Percentiles rank a stretch among this genome's conserved stretches.
These are phyloP conservation scores for Colletotrichum gigasporum DNA, from an alignment of 2,329 filamentous ascomycete species.

Conservation along the genomic window DNA sequence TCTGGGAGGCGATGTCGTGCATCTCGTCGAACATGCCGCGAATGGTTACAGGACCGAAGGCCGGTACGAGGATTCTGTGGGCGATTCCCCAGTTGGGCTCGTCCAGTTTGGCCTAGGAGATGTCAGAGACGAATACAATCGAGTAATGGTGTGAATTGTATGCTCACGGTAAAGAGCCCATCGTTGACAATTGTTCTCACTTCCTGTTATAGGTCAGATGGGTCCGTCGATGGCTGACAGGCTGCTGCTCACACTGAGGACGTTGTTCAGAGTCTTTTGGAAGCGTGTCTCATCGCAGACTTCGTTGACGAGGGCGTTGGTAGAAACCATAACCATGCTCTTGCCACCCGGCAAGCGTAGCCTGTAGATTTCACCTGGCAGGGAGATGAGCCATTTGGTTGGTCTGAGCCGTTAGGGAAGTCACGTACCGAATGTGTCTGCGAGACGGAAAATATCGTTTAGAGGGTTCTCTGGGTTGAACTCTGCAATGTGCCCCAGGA, in stretches of 20 bases:
- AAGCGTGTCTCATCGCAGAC: constrained; percentile 74
- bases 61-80: constrained; percentile 71
- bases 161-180: constrained; percentile 35
- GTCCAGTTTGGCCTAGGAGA: constrained; percentile 21
- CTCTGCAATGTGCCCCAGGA: constrained; percentile 73
- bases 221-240: too few relatives aligned
- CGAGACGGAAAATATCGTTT: constrained; percentile 63
- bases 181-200: constrained; percentile 66
- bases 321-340: constrained; percentile 60
- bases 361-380: constrained; percentile 67
- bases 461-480: constrained; percentile 68
- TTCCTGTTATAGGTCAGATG: constrained; percentile 42
- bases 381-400: neutral
- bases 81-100: constrained; percentile 57
- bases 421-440: constrained; percentile 70
- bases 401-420: neutral
- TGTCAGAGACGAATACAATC: too few relatives aligned
- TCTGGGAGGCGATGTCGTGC: constrained; percentile 61
- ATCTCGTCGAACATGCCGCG: constrained; percentile 65
- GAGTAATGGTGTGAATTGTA: neutral
- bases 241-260: constrained; percentile 43
- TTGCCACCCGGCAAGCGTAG: constrained; percentile 57
- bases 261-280: constrained; percentile 61
- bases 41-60: constrained; percentile 76
- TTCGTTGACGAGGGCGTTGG: constrained; percentile 68